These are phyloP conservation scores for Phellopilus nigrolimitatus DNA, from an alignment of 1,284 basidiomycete species.

Conservation along the genomic window DNA sequence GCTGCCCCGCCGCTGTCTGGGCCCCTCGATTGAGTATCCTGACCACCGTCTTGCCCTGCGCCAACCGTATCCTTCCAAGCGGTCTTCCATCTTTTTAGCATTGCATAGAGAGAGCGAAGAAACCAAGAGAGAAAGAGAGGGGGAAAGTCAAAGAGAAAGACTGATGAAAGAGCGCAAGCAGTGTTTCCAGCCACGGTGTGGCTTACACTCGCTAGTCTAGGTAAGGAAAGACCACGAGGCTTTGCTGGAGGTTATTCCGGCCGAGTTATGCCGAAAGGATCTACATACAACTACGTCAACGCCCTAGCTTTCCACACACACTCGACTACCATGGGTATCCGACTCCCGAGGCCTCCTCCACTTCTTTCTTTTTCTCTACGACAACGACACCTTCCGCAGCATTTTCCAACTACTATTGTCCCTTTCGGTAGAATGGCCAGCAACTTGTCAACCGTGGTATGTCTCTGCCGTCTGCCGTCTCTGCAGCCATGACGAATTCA, in stretches of 20 bases:
- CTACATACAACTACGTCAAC: too few species aligned
- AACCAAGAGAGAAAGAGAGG: constrained; percentile 3
- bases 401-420: not conserved
- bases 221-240: not conserved
- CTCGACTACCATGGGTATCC: not conserved
- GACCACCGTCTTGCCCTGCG: constrained; percentile 26
- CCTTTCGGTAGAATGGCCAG: constrained; percentile 16
- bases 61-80: constrained; percentile 40
- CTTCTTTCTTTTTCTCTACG: constrained; percentile 2
- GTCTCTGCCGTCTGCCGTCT: not conserved
- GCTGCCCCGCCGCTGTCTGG: constrained; percentile 28
- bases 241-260: too few species aligned
- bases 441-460: constrained; percentile 1
- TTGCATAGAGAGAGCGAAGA: constrained; percentile 24
- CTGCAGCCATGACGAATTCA: not conserved
- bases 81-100: constrained; percentile 53
- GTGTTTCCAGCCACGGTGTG: not conserved
- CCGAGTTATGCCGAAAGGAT: too few species aligned
- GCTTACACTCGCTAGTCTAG: not conserved
- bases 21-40: constrained; percentile 31
- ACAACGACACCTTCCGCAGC: constrained; percentile 3
- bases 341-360: constrained; percentile 3
- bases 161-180: not conserved
- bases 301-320: too few species aligned
- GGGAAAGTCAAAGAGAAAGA: not conserved